Base-by-base conservation (phyloP, 2,329 filamentous ascomycete genomes). In the Phaeosphaeria sp. region DNA sequence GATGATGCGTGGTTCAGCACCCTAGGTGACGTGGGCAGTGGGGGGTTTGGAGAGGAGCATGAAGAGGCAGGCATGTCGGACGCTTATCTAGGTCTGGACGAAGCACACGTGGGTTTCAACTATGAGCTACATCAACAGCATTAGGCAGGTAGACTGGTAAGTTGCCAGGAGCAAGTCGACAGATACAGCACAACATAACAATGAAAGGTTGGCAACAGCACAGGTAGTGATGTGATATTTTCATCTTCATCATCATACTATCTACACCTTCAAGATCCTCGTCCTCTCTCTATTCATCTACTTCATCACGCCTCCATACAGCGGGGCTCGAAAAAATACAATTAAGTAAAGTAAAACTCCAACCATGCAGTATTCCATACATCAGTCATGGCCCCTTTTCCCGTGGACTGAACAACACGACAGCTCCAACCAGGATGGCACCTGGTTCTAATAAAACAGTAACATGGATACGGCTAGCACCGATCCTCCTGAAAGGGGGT, bases 401-500 rank as follows among this genome's bases (percentile, higher is more conserved):
- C 42, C 21, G 21, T 44, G 42, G 36, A 39, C 36, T 20, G 9
- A 18, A 50, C 39, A 27, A 55, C 21, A 50, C 42, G 33, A 18
- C n/a, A 41, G 15, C 36, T 39, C 36, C 15, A 39, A 39, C 22
- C 66, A 68, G 66, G 68, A 66, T 71, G 65, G 66, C 62, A 69
- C 69, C 70, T 68, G 65, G 65, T 56, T 66, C 62, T 56, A 59
- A 63, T 68, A 64, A 67, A 64, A 59, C 61, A 68, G 68, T 52
- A 69, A 68, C 66, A 70, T 68, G 66, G 63, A 72, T 61, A 59
- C 67, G 69, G 66, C 68, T 68, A 69, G 67, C 60, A 65, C 68
- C 69, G 68, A 63, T 65, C 64, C 66, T 70, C 66, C 68, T 68
- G 63, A 69, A 69, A 70, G 65, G 67, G 68, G 68, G 68, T 71